A percentile compares a stretch with the other conserved stretches of the same genome.
Evolutionary conservation across 1,139 yeast genomes (phyloP).

Genomic region (Sugiyamaella castrensis): DNA sequence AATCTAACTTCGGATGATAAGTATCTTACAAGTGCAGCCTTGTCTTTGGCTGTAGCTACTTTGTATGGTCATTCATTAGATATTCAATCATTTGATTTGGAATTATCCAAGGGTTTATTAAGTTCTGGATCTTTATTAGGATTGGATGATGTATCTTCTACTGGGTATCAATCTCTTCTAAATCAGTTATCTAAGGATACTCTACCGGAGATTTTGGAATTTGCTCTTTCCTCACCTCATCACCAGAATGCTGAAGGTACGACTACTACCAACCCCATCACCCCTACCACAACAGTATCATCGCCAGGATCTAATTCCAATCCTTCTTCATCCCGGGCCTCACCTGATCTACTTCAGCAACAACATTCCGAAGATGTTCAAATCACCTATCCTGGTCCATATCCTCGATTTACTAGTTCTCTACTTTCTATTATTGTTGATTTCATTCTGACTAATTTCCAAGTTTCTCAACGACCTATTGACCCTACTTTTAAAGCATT

Average conservation of each 20-base stretch:
- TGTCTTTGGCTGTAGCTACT: conserved; percentile 37
- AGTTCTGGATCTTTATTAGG: conserved; percentile 36
- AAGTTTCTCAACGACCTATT: conserved; percentile 19
- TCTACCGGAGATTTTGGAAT: conserved; percentile 27
- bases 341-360: conserved; percentile 1
- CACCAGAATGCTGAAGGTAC: neutral
- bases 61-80: conserved; percentile 36
- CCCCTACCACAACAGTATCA: too few species aligned
- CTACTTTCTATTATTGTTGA: conserved; percentile 28
- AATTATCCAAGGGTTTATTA: conserved; percentile 32
- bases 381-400: conserved; percentile 33
- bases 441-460: conserved; percentile 27
- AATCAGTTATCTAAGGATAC: conserved; percentile 24
- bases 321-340: conserved; percentile 1
- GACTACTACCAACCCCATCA: neutral
- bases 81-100: conserved; percentile 25
- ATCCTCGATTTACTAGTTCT: conserved; percentile 35
- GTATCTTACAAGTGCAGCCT: conserved; percentile 43
- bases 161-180: conserved; percentile 30
- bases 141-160: conserved; percentile 30
- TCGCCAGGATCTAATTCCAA: too few species aligned
- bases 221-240: conserved; percentile 24
- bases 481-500: conserved; percentile 23
- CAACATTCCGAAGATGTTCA: conserved; percentile 22
- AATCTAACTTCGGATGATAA: conserved; percentile 53